These are phyloP conservation scores for Cytospora piceae DNA, from an alignment of 2,329 filamentous ascomycete genomes.

Conservation along the genomic window DNA sequence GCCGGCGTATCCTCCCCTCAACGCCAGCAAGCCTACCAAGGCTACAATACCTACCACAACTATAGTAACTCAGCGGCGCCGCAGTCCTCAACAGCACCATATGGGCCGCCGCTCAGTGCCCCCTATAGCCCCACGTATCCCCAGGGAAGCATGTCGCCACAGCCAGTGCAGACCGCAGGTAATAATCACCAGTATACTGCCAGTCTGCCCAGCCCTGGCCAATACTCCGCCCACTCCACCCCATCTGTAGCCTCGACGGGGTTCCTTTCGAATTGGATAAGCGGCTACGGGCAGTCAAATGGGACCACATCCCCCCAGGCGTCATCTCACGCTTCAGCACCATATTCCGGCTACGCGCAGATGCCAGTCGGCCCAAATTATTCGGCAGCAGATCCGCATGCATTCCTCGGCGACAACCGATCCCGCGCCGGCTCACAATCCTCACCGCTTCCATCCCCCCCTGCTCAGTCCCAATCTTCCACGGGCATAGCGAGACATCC, in stretches of 20 bases:
- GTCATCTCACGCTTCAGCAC: conserved; percentile 41
- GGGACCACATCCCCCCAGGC: conserved; percentile 27
- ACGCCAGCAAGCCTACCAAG: conserved; percentile 55
- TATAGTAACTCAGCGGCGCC: conserved; percentile 45
- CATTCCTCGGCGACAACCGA: conserved; percentile 47
- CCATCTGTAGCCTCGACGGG: conserved; percentile 30
- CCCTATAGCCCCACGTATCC: conserved; percentile 35
- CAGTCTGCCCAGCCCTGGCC: conserved; percentile 42
- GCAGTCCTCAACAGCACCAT: conserved; percentile 40
- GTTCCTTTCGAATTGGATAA: conserved; percentile 29
- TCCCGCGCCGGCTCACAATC: conserved; percentile 55
- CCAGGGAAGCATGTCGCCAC: conserved; percentile 26
- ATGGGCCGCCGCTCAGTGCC: conserved; percentile 45
- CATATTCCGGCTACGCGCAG: conserved; percentile 56
- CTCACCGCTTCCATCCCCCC: conserved; percentile 52
- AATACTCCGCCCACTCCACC: conserved; percentile 38
- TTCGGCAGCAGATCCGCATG: conserved; percentile 49
- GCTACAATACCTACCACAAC: conserved; percentile 50
- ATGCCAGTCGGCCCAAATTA: conserved; percentile 59
- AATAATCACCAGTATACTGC: conserved; percentile 44
- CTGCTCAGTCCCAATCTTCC: conserved; percentile 46
- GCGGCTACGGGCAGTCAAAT: conserved; percentile 36
- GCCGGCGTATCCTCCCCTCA: conserved; percentile 53
- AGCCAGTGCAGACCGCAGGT: conserved; percentile 23
- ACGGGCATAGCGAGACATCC: conserved; percentile 59